A percentile compares a stretch with the other conserved stretches of the same genome.
These are phyloP conservation scores for Schizothecium vesticola DNA, from an alignment of 495 filamentous ascomycete species.

Conservation along the genomic window DNA sequence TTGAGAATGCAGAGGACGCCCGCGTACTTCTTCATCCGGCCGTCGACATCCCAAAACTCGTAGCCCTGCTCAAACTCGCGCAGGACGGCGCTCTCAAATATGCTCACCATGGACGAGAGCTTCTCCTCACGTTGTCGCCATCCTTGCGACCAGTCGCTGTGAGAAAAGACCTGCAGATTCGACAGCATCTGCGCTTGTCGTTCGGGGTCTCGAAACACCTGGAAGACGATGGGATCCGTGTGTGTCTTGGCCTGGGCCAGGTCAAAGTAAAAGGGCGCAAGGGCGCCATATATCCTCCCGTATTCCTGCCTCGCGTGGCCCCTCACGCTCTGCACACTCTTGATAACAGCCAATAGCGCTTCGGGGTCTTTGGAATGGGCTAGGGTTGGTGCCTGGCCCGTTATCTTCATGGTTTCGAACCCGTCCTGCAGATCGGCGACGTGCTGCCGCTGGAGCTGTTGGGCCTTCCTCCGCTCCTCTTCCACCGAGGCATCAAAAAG, in stretches of 20 bases:
- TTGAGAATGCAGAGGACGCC: constrained; percentile 79
- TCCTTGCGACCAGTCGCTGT: constrained; percentile 71
- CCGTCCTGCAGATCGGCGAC: constrained; percentile 48
- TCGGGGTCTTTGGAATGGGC: constrained; percentile 47
- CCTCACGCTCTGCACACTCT: constrained; percentile 67
- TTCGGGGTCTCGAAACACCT: constrained; percentile 78
- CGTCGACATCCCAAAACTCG: constrained; percentile 84
- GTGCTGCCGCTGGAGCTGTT: constrained; percentile 9
- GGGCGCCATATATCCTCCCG: constrained; percentile 79
- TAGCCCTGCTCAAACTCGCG: constrained; percentile 89
- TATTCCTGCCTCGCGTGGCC: constrained; percentile 87
- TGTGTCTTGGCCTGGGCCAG: constrained; percentile 67
- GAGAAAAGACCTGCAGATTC: constrained; percentile 70
- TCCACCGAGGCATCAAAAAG: constrained; percentile 64
- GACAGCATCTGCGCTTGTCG: constrained; percentile 83
- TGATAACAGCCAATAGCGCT: constrained; percentile 59
- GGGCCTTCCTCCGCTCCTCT: constrained; percentile 44
- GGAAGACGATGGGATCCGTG: constrained; percentile 76
- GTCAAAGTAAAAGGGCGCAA: constrained; percentile 85
- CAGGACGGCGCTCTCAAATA: constrained; percentile 87
- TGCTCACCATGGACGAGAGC: constrained; percentile 64
- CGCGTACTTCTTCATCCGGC: constrained; percentile 81
- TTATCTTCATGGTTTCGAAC: constrained; percentile 55
- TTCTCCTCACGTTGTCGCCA: constrained; percentile 65
- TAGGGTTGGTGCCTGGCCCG: neutral